Evolutionary conservation across 768 basidiomycete species (phyloP).

Genomic region (Symmetrospora coprosmae): DNA sequence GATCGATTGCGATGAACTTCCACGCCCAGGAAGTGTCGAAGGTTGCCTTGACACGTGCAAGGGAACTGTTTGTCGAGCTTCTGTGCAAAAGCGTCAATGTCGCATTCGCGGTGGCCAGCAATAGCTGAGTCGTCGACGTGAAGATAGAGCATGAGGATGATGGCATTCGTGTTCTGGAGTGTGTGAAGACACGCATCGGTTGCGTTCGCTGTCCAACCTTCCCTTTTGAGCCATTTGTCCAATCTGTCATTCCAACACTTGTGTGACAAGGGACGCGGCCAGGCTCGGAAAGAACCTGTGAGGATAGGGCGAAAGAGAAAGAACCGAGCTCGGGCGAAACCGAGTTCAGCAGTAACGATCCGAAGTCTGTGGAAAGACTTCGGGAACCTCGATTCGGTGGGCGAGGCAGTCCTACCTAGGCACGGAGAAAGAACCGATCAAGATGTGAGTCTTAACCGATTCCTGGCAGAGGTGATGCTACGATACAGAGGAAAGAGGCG

Average conservation of each 20-base stretch:
- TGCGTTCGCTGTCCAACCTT: neutral
- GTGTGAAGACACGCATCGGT: conserved; percentile 3
- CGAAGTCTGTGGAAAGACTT: no score
- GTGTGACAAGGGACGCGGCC: no score
- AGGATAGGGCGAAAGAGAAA: no score
- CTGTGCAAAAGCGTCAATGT: neutral
- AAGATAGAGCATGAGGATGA: conserved; percentile 7
- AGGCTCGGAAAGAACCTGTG: no score
- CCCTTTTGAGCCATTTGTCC: neutral
- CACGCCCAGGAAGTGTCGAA: neutral
- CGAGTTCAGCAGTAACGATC: no score
- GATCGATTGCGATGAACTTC: neutral
- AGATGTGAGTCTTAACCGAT: no score
- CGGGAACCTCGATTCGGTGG: no score
- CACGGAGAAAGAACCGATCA: no score
- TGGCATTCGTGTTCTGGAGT: neutral
- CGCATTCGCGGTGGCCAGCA: neutral
- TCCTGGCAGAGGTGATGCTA: no score
- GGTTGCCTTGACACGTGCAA: neutral
- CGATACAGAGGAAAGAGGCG: no score
- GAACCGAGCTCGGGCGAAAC: no score
- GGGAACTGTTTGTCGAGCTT: neutral
- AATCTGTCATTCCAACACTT: conserved; percentile 20
- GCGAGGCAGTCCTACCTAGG: no score
- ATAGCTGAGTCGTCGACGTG: conserved; percentile 19